Evolutionary conservation across 2,329 filamentous ascomycete species (phyloP), one percentile per base, ranked within the genome.

Genomic region (Aphanoascus verrucosus): DNA sequence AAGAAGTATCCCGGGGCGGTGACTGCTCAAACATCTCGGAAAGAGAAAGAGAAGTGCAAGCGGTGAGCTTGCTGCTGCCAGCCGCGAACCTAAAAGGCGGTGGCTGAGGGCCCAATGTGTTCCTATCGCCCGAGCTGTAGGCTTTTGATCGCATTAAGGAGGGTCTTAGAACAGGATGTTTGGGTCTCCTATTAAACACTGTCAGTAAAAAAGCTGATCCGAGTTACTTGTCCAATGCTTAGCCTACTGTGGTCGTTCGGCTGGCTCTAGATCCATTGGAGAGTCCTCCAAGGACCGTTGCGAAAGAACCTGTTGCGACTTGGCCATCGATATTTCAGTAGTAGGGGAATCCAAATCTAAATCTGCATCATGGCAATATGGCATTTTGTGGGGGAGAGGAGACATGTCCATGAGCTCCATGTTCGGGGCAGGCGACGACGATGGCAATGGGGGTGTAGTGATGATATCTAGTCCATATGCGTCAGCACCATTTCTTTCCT

Each of bases 361-460:
- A 60, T 85, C 77, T 31, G 76, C 68, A 45, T 74, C 65, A 58
- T 77, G 73, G 68, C 70, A 77, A 64, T 82, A 89, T 11, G 85
- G 78, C 31, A 79, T 75, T 74, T 95, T 96, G 74, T 95, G 88
- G 56, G 89, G 90, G 40, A 97, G 73, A 38, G 93, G 91, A 43
- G 91, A 96, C 69, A 96, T 83, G 65, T 97, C 90, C 88, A 97
- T 95, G 53, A 82, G 77, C 67, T 95, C 89, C 56, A 80, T 78
- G 52, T 77, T 70, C 35, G 79, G 78, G 53, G 80, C 81, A 5
- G 90, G 89, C 43, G 91, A 94, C 5, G 90, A 96, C 1, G 88
- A 86, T 19, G 82, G 83, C 50, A 94, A 76, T 42, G 88, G 87
- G 55, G 93, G 89, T 37, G 90, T 95, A 35, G 85, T 94, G 62